Conservation (phyloP, 352 stramenopile genomes). For the Phytopythium mirpurense region DNA sequence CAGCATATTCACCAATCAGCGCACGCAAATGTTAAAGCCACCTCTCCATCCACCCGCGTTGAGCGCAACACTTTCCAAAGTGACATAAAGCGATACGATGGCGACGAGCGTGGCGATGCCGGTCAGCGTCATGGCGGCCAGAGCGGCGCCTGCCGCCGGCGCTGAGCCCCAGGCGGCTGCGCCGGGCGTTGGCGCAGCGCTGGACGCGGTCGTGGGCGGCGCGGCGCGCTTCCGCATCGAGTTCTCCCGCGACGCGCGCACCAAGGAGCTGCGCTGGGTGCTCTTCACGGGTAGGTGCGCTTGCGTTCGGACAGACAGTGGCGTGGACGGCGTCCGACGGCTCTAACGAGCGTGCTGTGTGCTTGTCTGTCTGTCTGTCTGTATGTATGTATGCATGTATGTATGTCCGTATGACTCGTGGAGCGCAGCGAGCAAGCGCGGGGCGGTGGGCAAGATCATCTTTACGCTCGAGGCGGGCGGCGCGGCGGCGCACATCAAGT, state of each 20-base stretch:
- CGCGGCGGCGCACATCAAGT: conserved; percentile 66
- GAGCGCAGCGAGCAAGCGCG: conserved; percentile 40
- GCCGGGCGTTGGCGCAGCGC: conserved; percentile 24
- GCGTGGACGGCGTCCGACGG: too few relatives aligned
- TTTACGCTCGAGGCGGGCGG: conserved; percentile 64
- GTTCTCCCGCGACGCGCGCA: conserved; percentile 58
- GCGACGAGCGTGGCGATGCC: conserved; percentile 2
- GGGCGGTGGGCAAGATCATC: conserved; percentile 71
- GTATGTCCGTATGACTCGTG: too few relatives aligned
- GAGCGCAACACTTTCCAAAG: neutral
- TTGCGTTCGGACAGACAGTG: neutral
- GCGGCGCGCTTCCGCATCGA: conserved; percentile 59
- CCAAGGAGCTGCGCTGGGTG: conserved; percentile 79
- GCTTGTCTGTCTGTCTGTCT: neutral
- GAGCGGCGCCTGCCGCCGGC: neutral
- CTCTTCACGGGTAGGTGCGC: conserved; percentile 51
- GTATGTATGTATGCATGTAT: neutral
- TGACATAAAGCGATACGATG: neutral
- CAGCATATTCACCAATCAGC: neutral
- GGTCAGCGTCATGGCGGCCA: neutral
- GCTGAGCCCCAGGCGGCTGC: neutral
- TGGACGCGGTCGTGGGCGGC: conserved; percentile 40
- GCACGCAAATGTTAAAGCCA: neutral
- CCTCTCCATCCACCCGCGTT: too few relatives aligned
- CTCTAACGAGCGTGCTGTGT: too few relatives aligned